Base-by-base conservation (phyloP, 495 filamentous ascomycete genomes). In the Podospora australis region DNA sequence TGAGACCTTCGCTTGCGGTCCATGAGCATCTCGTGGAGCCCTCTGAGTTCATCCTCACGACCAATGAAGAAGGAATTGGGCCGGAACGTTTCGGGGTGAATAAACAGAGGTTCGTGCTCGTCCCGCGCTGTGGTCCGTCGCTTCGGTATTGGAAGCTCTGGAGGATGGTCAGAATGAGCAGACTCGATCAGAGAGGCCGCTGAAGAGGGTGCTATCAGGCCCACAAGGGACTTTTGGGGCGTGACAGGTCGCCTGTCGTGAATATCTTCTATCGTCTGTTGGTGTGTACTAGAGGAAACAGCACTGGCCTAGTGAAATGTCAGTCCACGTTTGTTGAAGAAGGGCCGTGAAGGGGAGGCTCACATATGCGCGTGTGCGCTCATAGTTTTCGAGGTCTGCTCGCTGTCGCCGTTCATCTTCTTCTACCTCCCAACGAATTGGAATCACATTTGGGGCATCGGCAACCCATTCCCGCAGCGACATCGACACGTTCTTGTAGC, bases 11-110 rank as follows among this genome's bases (percentile, higher is more conserved):
- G 75, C 52, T 79, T 82, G 10, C 72, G 68, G 49, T 85, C 82
- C 53, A 74, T 81, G 13, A 92, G 68, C 54, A 85, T 77, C 46
- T 72, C 70, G 53, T 90, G 83, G 8, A 92, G 65, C 8, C 78
- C 69, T n/a, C 75, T 70, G 6, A 90, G 64, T 54, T 90, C 83
- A 39, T 80, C 79, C 52, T 83, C 64, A 62, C 89, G 83, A 2
- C 87, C 87, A 40, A 84, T 78, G 59, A 90, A 90, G 22, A 78
- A 80, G 2, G 78, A 78, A 57, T 92, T 92, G 3, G 83, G 85
- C 47, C 87, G 83, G 46, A 92, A 89, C 0, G 80, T 81, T 1
- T 82, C 75, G 1, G 87, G 87, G 35, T 80, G 83, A 32, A 90
- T 78, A 51, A 89, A 87, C 9, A 77, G 56, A 3, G 70, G 70